Percentiles rank a stretch among this genome's conserved stretches.
Evolutionary conservation across 2,329 filamentous ascomycete species (phyloP).

Genomic region (Leptographium wingfieldii): DNA sequence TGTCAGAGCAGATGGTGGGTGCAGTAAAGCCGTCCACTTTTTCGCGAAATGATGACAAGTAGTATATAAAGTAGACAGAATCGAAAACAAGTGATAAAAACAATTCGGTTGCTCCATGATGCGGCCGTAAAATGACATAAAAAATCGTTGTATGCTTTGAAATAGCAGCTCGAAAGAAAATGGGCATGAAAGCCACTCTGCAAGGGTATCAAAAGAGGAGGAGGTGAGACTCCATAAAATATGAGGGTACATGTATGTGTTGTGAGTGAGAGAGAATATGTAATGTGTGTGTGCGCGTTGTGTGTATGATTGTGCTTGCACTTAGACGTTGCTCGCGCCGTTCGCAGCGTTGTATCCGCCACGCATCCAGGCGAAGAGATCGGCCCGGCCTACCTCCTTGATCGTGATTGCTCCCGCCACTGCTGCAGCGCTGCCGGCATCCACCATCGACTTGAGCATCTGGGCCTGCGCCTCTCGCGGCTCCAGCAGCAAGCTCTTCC

Average conservation of each 20-base stretch:
- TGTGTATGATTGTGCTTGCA: no score
- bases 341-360: not conserved
- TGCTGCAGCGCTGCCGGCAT: constrained; percentile 11
- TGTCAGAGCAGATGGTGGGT: no score
- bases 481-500: constrained; percentile 74
- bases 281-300: no score
- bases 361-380: constrained; percentile 6
- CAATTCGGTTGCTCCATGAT: not conserved
- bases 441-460: constrained; percentile 17
- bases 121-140: not conserved
- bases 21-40: no score
- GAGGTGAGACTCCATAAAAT: not conserved
- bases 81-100: not conserved
- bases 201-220: not conserved
- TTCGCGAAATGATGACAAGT: no score
- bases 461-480: constrained; percentile 47
- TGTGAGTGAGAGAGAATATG: no score
- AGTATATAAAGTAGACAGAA: not conserved
- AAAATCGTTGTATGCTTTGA: not conserved
- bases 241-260: no score
- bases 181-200: not conserved
- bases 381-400: not conserved
- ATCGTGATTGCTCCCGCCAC: not conserved
- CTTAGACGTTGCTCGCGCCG: not conserved
- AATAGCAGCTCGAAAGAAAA: not conserved